Base-by-base conservation (phyloP, 805 yeast species). In the Yamadazyma ubonensis region DNA sequence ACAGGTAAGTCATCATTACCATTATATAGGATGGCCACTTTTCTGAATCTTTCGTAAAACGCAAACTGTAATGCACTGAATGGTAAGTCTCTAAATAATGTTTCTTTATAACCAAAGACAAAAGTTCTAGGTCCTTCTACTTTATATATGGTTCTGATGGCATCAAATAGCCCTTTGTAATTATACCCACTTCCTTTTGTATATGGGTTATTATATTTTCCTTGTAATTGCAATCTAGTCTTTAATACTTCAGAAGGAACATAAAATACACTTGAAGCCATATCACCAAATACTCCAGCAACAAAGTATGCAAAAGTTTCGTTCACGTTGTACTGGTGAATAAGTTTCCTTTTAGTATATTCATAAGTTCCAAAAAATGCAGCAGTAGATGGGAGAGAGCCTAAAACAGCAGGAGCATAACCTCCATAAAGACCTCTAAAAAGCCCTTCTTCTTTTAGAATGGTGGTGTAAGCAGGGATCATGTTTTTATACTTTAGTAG, bases 171-270 rank as follows among this genome's bases (percentile, higher is more conserved):
- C n/a, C 86, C 84, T 33, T 69, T 71, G 60, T 91, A 91, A 58
- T 90, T 90, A 62, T 93, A 93, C 0, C 96, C 96, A 28, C 90
- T 79, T 17, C 74, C 68, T 34, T 51, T 54, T 47, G 88, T 89
- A 59, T 72, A 70, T 2, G 83, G 83, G 58, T 90, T 91, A 61
- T 90, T 88, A 61, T 77, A 75, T 23, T 82, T 74, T 0, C 98
- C 98, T 63, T 93, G 99, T 36, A 93, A 70, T 65, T 93, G 99
- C 31, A 93, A 63, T 52, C 99, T 73, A 6, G 99, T 89, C 59
- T 93, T 93, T 39, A 93, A 63, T 6, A 93, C 98, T 58, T 93
- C 99, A 20, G 90, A 80, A 5, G 99, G 99, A 7, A 93, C 99
- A 53, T 91, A 93, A 25, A 87, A 81, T 5, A 93, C 60, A 51